These are phyloP conservation scores for Ceratocystis diversiconidia DNA, from an alignment of 2,329 filamentous ascomycete genomes.

Conservation along the genomic window DNA sequence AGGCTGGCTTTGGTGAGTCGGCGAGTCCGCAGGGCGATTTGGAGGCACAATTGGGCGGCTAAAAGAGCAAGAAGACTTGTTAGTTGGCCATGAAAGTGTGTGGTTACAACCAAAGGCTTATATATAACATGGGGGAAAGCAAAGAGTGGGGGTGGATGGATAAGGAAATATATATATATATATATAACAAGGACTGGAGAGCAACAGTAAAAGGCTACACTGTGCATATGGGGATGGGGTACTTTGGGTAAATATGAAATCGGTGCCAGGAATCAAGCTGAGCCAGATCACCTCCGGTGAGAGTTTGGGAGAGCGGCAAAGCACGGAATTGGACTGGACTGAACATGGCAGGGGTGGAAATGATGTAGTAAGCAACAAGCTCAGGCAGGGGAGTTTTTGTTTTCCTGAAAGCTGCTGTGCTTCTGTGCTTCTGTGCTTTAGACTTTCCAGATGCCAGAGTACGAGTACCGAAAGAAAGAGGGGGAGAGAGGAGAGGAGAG, in stretches of 20 bases:
- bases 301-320: constrained; percentile 2
- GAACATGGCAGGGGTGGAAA: constrained; percentile 2
- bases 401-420: not conserved
- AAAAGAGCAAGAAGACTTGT: not conserved
- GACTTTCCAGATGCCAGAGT: not conserved
- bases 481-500: not conserved
- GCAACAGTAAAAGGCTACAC: not conserved
- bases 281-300: constrained; percentile 6
- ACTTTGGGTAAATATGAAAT: constrained; percentile 4
- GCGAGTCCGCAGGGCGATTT: not conserved
- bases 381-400: not conserved
- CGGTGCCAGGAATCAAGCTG: not conserved
- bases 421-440: no score
- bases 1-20: not conserved
- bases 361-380: not conserved
- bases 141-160: not conserved
- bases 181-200: not conserved
- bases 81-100: not conserved
- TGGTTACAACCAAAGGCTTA: not conserved
- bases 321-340: constrained; percentile 3
- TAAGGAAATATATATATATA: not conserved
- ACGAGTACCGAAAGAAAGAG: not conserved
- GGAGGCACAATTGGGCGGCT: constrained; percentile 10
- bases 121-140: not conserved
- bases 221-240: not conserved